These are phyloP conservation scores for Sisymbrium irio DNA, from an alignment of 345 rosid species.

Conservation along the genomic window DNA sequence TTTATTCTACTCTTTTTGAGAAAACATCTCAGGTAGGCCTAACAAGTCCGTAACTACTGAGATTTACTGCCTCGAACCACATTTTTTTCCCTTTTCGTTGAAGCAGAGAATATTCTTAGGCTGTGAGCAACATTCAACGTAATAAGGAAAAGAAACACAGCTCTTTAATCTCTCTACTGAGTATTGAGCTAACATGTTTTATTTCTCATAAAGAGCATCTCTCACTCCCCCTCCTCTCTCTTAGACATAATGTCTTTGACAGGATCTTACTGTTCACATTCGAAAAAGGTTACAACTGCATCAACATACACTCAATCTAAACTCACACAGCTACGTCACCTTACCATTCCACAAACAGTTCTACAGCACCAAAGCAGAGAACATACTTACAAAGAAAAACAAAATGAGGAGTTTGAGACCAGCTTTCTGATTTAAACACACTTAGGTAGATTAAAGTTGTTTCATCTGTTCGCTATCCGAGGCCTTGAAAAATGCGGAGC, in stretches of 20 bases:
- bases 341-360: not conserved
- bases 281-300: not conserved
- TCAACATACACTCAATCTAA: not conserved
- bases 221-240: not conserved
- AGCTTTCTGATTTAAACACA: not conserved
- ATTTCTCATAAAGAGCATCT: not conserved
- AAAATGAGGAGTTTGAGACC: not conserved
- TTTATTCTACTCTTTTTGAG: too few species aligned
- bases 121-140: too few species aligned
- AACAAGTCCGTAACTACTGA: too few species aligned
- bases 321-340: not conserved
- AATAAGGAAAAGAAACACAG: too few species aligned
- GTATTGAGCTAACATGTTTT: not conserved
- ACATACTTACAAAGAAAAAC: slow-evolving; percentile 14
- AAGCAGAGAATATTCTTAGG: too few species aligned
- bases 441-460: not conserved
- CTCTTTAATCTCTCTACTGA: too few species aligned
- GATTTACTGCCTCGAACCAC: too few species aligned
- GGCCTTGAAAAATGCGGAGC: slow-evolving; percentile 56
- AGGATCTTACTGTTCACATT: not conserved
- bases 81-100: too few species aligned
- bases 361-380: not conserved
- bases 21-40: too few species aligned
- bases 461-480: slow-evolving; percentile 25
- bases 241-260: not conserved